Conservation (phyloP, 78 protist species). For the slime mould (Dictyostelium discoideum) region dicty_2.7 NC_007088.5:7403001-7403500, state of each 20-base stretch:
- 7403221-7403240: background rate
- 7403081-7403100: background rate
- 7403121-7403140: background rate
- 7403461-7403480: constrained; percentile 6
- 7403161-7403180: background rate
- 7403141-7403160: background rate
- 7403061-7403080: background rate
- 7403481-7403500: constrained; percentile 75
- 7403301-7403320: background rate
- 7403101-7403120: background rate
- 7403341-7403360: background rate
- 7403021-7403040: background rate
- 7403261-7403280: background rate
- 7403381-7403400: background rate
- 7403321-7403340: background rate
- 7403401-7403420: background rate
- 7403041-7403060: background rate
- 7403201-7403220: background rate
- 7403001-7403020: background rate
- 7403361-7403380: background rate
- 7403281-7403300: background rate
- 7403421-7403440: background rate
- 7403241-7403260: background rate
- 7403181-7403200: background rate
- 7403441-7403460: no score